Evolutionary conservation across 331 rosid genomes (phyloP), one percentile per base, ranked within the genome.

Genomic region (Phaseolus coccineus): DNA sequence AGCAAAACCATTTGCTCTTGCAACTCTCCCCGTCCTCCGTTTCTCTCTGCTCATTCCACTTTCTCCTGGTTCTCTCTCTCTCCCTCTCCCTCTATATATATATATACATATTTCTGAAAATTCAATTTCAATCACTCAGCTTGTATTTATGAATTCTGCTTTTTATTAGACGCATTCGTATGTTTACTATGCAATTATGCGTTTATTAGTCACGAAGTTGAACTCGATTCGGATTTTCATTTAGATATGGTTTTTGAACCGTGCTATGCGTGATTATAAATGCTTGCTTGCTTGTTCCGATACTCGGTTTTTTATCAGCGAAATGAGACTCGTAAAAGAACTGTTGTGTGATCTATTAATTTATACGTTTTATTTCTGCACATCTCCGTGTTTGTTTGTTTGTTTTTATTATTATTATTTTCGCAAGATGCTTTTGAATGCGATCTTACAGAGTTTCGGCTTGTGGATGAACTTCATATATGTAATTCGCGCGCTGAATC

Each of bases 1-100:
- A 80, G 80, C 79, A 90, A 86, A 90, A 33, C 88, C 66, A 90
- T 90, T 68, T 87, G 95, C 84, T 90, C 94, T 25, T 93, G 97
- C 81, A 86, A 70, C 84, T 93, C 98, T 84, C 97, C 98, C 79
- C 82, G 87, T 25, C 86, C 89, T 62, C 80, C 90, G 4, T 84
- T 85, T 81, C 93, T 82, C 77, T 84, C 88, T 15, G 87, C 95
- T 68, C 91, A 84, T 68, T 88, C 91, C 68, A 75, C 87, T 81
- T 88, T 89, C 85, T 82, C 81, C 58, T 93, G 92, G 94, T 89
- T 69, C 59, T 51, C 78, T 73, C 88, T 78, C 85, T 81, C 7
- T 35, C 39, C 4, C 22, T 19, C 22, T 19, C 22, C 0, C 22
- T 19, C 22, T 19, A 19, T 19, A 19, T 19, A 19, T 19, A 19